Evolutionary conservation across 495 filamentous ascomycete genomes (phyloP).

Genomic region (Penicillium herquei): DNA sequence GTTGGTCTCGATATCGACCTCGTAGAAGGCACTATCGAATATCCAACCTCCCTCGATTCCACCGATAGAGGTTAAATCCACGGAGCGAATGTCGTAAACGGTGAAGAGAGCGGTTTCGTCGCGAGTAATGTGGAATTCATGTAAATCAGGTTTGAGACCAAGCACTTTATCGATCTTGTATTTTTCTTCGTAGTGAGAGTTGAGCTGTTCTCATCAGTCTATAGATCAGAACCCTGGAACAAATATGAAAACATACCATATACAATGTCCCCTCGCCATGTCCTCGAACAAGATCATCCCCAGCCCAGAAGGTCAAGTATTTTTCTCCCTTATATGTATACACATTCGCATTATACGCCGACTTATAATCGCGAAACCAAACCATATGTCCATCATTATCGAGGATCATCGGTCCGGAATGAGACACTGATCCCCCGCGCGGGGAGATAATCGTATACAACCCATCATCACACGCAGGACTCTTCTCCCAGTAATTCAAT

Average conservation of each 20-base stretch:
- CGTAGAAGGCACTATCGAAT: constrained; percentile 51
- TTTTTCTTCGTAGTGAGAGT: constrained; percentile 46
- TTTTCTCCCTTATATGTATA: constrained; percentile 38
- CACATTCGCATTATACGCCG: constrained; percentile 42
- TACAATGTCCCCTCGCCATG: constrained; percentile 49
- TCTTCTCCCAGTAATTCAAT: constrained; percentile 34
- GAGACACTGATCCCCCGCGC: constrained; percentile 34
- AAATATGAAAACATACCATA: constrained; percentile 37
- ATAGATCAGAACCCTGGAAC: neutral
- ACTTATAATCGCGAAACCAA: constrained; percentile 37
- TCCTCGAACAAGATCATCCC: constrained; percentile 44
- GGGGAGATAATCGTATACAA: constrained; percentile 44
- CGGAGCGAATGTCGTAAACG: constrained; percentile 42
- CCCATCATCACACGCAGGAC: constrained; percentile 32
- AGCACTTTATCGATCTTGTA: constrained; percentile 19
- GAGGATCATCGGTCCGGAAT: constrained; percentile 43
- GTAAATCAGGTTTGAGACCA: constrained; percentile 22
- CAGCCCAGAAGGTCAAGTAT: constrained; percentile 53
- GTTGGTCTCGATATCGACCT: constrained; percentile 45
- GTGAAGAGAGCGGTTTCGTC: constrained; percentile 52
- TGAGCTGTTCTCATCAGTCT: constrained; percentile 31
- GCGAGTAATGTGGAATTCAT: constrained; percentile 48
- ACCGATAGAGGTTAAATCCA: constrained; percentile 40
- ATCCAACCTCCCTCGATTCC: constrained; percentile 48
- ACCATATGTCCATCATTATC: constrained; percentile 43